phyloP scores from a whole-genome alignment of 2,329 filamentous ascomycete species.

The Paramyrothecium sp. region DNA sequence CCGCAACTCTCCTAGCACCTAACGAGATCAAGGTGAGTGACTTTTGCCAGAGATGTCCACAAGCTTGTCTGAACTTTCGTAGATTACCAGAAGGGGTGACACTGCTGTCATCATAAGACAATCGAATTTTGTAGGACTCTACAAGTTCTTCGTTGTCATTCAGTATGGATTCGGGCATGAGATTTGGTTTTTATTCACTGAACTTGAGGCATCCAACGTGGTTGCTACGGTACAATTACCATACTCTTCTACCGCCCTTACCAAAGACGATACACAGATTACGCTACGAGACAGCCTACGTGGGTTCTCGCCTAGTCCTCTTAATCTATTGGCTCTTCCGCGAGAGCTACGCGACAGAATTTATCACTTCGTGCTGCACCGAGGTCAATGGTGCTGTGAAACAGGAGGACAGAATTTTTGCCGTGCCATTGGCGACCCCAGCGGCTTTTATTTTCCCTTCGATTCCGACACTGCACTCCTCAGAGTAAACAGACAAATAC shows the following conservation, averaged over 20 bases:
- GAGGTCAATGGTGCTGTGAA: not conserved
- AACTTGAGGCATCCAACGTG: slow-evolving; percentile 1
- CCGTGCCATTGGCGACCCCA: slow-evolving; percentile 7
- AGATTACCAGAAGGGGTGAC: not conserved
- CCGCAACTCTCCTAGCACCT: not conserved
- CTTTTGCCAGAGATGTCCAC: not conserved
- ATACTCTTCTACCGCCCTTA: not conserved
- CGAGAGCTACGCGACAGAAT: slow-evolving; percentile 8
- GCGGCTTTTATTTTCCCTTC: slow-evolving; percentile 4
- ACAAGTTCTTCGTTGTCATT: slow-evolving; percentile 4
- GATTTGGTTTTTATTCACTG: slow-evolving; percentile 1
- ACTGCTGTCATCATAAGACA: not conserved
- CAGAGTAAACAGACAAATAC: slow-evolving; percentile 1
- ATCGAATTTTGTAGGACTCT: not conserved
- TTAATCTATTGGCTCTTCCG: slow-evolving; percentile 3
- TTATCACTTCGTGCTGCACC: slow-evolving; percentile 5
- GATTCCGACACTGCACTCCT: slow-evolving; percentile 1
- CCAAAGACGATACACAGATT: not conserved
- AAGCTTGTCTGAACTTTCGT: not conserved
- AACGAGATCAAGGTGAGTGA: not conserved
- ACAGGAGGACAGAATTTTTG: not conserved
- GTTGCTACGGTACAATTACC: not conserved
- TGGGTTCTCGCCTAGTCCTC: not conserved
- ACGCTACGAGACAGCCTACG: not conserved
- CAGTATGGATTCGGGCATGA: not conserved